Conservation (phyloP, 1,139 yeast species). For the Diutina neorugosa region DNA sequence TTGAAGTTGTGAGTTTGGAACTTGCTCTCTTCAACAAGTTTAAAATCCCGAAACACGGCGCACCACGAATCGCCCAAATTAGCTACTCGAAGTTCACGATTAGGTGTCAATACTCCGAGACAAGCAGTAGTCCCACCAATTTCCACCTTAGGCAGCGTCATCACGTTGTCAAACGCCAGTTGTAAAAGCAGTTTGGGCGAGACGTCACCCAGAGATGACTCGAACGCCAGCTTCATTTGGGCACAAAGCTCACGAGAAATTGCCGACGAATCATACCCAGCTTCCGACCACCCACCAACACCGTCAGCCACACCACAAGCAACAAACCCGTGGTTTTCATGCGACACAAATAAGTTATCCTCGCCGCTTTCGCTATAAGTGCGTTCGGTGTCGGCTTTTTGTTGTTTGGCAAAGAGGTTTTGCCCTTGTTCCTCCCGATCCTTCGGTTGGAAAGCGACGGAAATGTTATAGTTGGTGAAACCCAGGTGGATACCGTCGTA, state of each 20-base stretch:
- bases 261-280: constrained; percentile 82
- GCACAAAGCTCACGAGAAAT: constrained; percentile 59
- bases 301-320: constrained; percentile 94
- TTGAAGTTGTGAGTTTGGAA: constrained; percentile 84
- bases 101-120: constrained; percentile 56
- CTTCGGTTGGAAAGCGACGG: constrained; percentile 67
- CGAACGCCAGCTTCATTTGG: constrained; percentile 21
- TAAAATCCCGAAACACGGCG: constrained; percentile 62
- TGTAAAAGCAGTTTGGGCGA: constrained; percentile 41
- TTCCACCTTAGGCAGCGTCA: constrained; percentile 45
- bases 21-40: constrained; percentile 52
- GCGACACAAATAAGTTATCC: constrained; percentile 63
- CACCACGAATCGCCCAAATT: constrained; percentile 95
- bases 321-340: constrained; percentile 32
- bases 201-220: constrained; percentile 8
- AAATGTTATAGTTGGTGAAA: constrained; percentile 34
- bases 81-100: constrained; percentile 44
- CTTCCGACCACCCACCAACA: constrained; percentile 94
- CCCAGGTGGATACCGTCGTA: neutral
- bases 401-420: constrained; percentile 26
- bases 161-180: constrained; percentile 42
- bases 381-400: constrained; percentile 30
- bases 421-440: constrained; percentile 33
- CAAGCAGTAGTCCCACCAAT: constrained; percentile 98
- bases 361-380: constrained; percentile 22